phyloP scores from a whole-genome alignment of 257 asterid species.

The Coffea canephora region DNA sequence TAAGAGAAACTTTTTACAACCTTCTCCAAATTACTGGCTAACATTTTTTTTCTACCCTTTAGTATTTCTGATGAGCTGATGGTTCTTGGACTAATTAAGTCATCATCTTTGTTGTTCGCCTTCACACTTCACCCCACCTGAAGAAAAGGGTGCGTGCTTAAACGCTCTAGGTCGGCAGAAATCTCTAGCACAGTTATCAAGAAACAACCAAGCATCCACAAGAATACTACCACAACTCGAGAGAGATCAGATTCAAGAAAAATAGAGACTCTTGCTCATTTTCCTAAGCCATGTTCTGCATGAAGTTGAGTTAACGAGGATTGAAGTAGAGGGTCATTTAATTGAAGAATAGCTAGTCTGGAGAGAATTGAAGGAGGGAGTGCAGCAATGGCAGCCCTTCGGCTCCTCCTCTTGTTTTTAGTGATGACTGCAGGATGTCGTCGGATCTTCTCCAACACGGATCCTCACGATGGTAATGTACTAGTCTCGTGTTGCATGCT shows the following conservation, averaged over 20 bases:
- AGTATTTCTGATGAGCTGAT: background rate
- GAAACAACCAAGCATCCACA: background rate
- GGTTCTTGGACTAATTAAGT: background rate
- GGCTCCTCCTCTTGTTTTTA: conserved; percentile 32
- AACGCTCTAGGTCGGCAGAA: background rate
- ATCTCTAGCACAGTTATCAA: background rate
- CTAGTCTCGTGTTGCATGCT: background rate
- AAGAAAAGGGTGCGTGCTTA: background rate
- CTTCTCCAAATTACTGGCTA: background rate
- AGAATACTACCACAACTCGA: background rate
- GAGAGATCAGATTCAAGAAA: background rate
- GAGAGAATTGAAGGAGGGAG: background rate
- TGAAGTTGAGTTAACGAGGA: background rate
- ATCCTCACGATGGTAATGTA: conserved; percentile 47
- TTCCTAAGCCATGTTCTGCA: too few relatives aligned
- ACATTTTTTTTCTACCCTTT: background rate
- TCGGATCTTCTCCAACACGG: conserved; percentile 19
- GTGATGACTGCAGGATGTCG: conserved; percentile 18
- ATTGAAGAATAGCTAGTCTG: background rate
- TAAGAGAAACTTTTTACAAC: too few relatives aligned
- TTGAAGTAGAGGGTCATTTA: background rate
- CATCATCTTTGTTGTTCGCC: background rate
- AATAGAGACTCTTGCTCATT: background rate
- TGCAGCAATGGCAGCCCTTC: conserved; percentile 36
- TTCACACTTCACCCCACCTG: background rate